These are phyloP conservation scores for Darksidea phi DNA, from an alignment of 495 filamentous ascomycete species.

Conservation along the genomic window DNA sequence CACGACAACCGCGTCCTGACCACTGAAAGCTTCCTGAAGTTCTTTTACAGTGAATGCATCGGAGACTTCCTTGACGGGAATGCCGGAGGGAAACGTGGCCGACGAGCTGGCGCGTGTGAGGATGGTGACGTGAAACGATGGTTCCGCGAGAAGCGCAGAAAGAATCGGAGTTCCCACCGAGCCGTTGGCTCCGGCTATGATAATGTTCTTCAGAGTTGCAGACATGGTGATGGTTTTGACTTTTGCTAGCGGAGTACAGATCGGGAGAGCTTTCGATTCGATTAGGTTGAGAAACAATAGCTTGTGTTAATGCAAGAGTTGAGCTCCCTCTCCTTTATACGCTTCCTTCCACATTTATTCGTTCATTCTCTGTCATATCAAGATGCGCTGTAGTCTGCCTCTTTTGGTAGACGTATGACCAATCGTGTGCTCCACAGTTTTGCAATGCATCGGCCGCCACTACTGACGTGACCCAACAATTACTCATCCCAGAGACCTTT, in stretches of 20 bases:
- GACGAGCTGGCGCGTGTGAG: slow-evolving; percentile 45
- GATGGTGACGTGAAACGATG: slow-evolving; percentile 58
- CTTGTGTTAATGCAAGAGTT: too few relatives aligned
- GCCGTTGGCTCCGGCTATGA: slow-evolving; percentile 38
- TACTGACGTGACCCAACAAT: too few relatives aligned
- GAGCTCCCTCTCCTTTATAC: too few relatives aligned
- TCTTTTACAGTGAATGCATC: slow-evolving; percentile 61
- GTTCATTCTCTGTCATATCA: too few relatives aligned
- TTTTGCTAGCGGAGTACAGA: too few relatives aligned
- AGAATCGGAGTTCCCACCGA: slow-evolving; percentile 46
- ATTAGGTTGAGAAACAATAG: too few relatives aligned
- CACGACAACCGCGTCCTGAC: slow-evolving; percentile 51
- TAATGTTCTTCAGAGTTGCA: slow-evolving; percentile 26
- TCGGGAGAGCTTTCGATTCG: not conserved
- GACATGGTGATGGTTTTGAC: slow-evolving; percentile 7
- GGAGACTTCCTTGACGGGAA: slow-evolving; percentile 47
- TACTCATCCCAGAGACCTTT: too few relatives aligned
- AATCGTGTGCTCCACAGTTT: too few relatives aligned
- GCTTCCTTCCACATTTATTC: too few relatives aligned
- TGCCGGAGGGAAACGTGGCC: slow-evolving; percentile 43
- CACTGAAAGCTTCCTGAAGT: slow-evolving; percentile 45
- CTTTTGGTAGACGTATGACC: too few relatives aligned
- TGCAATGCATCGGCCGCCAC: too few relatives aligned
- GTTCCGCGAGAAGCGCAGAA: slow-evolving; percentile 39
- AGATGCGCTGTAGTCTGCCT: too few relatives aligned